A percentile compares a stretch with the other conserved stretches of the same genome.
These are phyloP conservation scores for Trametes maxima DNA, from an alignment of 768 basidiomycete genomes.

Conservation along the genomic window DNA sequence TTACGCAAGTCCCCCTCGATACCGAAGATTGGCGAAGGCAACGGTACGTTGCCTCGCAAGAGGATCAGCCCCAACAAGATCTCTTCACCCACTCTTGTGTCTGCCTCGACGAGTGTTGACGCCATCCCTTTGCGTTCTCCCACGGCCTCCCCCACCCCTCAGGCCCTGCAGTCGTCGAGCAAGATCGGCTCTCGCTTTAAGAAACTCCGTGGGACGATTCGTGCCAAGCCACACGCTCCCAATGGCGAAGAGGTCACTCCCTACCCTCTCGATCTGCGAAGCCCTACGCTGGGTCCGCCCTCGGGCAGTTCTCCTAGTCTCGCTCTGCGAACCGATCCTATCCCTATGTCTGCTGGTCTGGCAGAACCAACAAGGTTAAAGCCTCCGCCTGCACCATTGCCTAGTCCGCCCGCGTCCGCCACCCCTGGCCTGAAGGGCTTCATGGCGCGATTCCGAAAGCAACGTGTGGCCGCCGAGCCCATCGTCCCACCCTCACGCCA, in stretches of 20 bases:
- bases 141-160: conserved; percentile 26
- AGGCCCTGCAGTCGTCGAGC: conserved; percentile 23
- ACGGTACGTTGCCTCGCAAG: conserved; percentile 30
- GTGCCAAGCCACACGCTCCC: conserved; percentile 51
- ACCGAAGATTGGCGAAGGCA: conserved; percentile 33
- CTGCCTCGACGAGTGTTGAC: conserved; percentile 42
- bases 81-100: conserved; percentile 42
- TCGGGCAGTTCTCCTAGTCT: conserved; percentile 32
- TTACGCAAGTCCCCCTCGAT: conserved; percentile 45
- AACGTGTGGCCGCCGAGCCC: conserved; percentile 26
- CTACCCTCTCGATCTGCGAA: conserved; percentile 45
- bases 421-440: conserved; percentile 78
- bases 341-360: conserved; percentile 40
- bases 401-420: conserved; percentile 70
- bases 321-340: conserved; percentile 34
- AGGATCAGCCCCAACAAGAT: conserved; percentile 42
- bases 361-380: conserved; percentile 58
- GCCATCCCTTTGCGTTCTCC: conserved; percentile 34
- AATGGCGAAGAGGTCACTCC: conserved; percentile 53
- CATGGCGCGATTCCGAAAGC: conserved; percentile 73
- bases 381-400: conserved; percentile 41
- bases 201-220: conserved; percentile 68
- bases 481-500: conserved; percentile 3
- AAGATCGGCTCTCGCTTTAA: conserved; percentile 76
- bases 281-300: conserved; percentile 41